Percentiles rank a stretch among this genome's conserved stretches.
These are phyloP conservation scores for Rhynchospora pubera DNA, from an alignment of 176 grass and related monocot species.

Conservation along the genomic window DNA sequence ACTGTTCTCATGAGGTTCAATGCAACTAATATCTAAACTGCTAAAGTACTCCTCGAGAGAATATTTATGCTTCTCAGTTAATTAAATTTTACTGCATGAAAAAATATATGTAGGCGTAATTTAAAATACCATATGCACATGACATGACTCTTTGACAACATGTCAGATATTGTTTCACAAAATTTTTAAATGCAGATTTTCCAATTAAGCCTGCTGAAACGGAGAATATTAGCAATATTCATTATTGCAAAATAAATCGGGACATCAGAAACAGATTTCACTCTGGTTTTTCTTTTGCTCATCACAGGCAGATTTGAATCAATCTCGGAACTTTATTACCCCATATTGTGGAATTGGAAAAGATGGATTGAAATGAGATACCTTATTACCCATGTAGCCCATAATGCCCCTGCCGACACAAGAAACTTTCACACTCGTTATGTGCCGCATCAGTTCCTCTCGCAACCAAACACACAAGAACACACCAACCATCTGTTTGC, in stretches of 20 bases:
- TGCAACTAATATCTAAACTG: neutral
- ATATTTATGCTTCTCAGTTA: neutral
- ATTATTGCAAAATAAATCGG: neutral
- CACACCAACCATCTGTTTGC: conserved; percentile 93
- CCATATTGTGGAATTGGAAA: neutral
- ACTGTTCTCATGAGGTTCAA: neutral
- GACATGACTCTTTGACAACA: too few species aligned
- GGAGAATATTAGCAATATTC: neutral
- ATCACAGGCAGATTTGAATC: too few species aligned
- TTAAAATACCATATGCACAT: too few species aligned
- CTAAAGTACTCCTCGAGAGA: neutral
- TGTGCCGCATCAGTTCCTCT: conserved; percentile 28
- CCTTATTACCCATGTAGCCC: conserved; percentile 99
- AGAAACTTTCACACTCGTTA: conserved; percentile 44
- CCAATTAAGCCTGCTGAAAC: too few species aligned
- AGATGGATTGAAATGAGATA: neutral
- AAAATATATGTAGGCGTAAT: neutral
- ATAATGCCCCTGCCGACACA: conserved; percentile 74
- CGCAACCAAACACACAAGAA: conserved; percentile 87
- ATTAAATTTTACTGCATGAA: neutral
- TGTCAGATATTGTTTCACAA: too few species aligned
- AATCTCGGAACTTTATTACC: too few species aligned
- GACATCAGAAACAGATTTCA: too few species aligned
- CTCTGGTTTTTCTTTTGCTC: too few species aligned
- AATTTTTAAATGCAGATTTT: too few species aligned